Percentiles rank a stretch among this genome's conserved stretches.
Evolutionary conservation across 805 yeast genomes (phyloP).

Genomic region (Diddensiella santjacobensis): DNA sequence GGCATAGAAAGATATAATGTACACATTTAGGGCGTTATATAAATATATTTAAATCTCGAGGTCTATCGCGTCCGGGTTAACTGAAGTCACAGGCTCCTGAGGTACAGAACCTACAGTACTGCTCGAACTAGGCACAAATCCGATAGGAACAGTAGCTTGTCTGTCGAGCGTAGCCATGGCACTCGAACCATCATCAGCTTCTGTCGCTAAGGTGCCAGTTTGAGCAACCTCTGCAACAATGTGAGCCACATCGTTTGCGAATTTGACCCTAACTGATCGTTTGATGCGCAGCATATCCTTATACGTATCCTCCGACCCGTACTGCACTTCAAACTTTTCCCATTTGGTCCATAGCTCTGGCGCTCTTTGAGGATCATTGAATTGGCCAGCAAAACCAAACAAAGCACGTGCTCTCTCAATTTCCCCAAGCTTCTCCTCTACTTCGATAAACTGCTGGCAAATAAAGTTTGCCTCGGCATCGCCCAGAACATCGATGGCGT

Average conservation of each 20-base stretch:
- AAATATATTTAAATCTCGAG: constrained; percentile 6
- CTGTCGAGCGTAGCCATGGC: constrained; percentile 10
- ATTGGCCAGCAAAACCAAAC: constrained; percentile 50
- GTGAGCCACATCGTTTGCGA: constrained; percentile 12
- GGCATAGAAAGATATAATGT: background rate
- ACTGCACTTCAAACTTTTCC: constrained; percentile 67
- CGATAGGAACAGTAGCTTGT: constrained; percentile 20
- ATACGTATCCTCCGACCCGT: constrained; percentile 68
- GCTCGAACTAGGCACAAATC: constrained; percentile 22
- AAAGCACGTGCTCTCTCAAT: constrained; percentile 59
- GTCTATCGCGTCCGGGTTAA: constrained; percentile 25
- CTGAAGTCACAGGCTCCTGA: background rate
- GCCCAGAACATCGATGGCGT: constrained; percentile 49
- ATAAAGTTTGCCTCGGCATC: constrained; percentile 42
- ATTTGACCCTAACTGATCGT: constrained; percentile 39
- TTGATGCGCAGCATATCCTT: constrained; percentile 68
- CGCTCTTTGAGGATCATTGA: constrained; percentile 33
- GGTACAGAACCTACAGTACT: background rate
- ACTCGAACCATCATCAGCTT: constrained; percentile 6
- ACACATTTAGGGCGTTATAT: background rate
- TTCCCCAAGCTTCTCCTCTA: constrained; percentile 55
- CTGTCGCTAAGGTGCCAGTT: constrained; percentile 14
- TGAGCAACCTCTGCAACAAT: constrained; percentile 14
- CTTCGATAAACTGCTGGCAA: constrained; percentile 49
- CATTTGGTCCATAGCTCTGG: constrained; percentile 57